Percentiles rank a stretch among this genome's conserved stretches.
These are phyloP conservation scores for Teratosphaeria viscida DNA, from an alignment of 2,329 filamentous ascomycete species.

Conservation along the genomic window DNA sequence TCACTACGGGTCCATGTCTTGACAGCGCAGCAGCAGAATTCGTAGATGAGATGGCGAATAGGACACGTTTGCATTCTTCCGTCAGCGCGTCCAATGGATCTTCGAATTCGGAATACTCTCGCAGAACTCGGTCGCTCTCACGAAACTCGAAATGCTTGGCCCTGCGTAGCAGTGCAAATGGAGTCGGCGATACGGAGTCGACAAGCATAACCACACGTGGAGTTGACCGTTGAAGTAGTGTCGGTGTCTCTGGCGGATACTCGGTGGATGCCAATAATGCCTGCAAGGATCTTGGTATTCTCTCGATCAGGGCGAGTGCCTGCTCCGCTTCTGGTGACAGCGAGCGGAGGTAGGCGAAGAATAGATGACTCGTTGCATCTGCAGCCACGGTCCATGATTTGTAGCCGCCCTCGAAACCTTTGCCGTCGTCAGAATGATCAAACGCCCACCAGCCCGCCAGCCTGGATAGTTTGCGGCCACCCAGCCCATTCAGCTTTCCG, in stretches of 20 bases:
- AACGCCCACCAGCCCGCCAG: conserved; percentile 99
- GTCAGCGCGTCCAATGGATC: conserved; percentile 82
- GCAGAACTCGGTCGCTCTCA: conserved; percentile 73
- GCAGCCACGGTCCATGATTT: conserved; percentile 82
- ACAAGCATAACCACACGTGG: conserved; percentile 96
- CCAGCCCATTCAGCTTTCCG: conserved; percentile 84
- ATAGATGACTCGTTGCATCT: conserved; percentile 90
- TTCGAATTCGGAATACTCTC: conserved; percentile 76
- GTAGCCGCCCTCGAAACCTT: conserved; percentile 91
- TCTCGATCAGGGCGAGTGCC: conserved; percentile 66
- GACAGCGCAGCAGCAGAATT: conserved; percentile 70
- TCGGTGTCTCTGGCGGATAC: conserved; percentile 75
- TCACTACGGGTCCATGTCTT: conserved; percentile 39
- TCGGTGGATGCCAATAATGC: conserved; percentile 84
- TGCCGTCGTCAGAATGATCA: conserved; percentile 74
- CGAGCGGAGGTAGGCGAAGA: conserved; percentile 93
- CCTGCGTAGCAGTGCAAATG: conserved; percentile 78
- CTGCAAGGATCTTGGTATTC: conserved; percentile 81
- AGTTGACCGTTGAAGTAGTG: conserved; percentile 66
- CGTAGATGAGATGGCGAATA: conserved; percentile 75
- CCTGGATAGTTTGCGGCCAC: conserved; percentile 84
- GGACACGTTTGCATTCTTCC: conserved; percentile 84
- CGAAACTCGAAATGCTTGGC: conserved; percentile 94
- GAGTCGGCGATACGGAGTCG: conserved; percentile 85
- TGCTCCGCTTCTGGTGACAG: conserved; percentile 65